A percentile compares a stretch with the other conserved stretches of the same genome.
phyloP scores from a whole-genome alignment of 1,139 yeast species.

The Zygoascus meyerae region DNA sequence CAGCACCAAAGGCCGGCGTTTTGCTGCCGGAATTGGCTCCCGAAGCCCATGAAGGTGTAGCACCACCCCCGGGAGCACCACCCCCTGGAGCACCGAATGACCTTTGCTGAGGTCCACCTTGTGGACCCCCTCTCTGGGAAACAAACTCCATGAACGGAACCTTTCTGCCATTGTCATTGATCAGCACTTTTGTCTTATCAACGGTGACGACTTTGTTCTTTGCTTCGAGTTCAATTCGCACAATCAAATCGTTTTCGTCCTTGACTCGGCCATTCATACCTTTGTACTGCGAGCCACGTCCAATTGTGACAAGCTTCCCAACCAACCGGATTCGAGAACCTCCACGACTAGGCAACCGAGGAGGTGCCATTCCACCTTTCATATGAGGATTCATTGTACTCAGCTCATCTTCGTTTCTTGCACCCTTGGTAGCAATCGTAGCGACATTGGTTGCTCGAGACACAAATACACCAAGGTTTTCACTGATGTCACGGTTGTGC shows the following conservation, averaged over 20 bases:
- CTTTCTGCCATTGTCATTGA: slow-evolving; percentile 56
- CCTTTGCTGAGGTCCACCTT: slow-evolving; percentile 18
- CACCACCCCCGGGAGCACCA: slow-evolving; percentile 19
- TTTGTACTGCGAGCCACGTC: slow-evolving; percentile 82
- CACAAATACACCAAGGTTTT: slow-evolving; percentile 89
- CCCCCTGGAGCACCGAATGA: slow-evolving; percentile 15
- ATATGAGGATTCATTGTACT: slow-evolving; percentile 83
- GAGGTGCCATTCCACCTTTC: slow-evolving; percentile 45
- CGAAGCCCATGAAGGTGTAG: slow-evolving; percentile 43
- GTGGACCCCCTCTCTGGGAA: slow-evolving; percentile 14
- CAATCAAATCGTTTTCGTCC: slow-evolving; percentile 86
- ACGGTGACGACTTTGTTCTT: slow-evolving; percentile 85
- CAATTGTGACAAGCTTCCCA: slow-evolving; percentile 78
- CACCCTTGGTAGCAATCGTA: slow-evolving; percentile 79
- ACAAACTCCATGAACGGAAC: slow-evolving; percentile 79
- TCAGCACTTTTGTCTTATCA: slow-evolving; percentile 68
- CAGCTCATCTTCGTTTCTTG: slow-evolving; percentile 48
- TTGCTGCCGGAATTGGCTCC: slow-evolving; percentile 38
- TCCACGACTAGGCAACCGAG: slow-evolving; percentile 37
- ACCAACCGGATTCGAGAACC: slow-evolving; percentile 17
- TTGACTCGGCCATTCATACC: slow-evolving; percentile 91
- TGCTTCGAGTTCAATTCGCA: slow-evolving; percentile 90
- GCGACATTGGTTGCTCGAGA: slow-evolving; percentile 69
- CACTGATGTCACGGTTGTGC: slow-evolving; percentile 70
- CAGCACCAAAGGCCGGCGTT: slow-evolving; percentile 40